A percentile compares a stretch with the other conserved stretches of the same genome.
Evolutionary conservation across 495 filamentous ascomycete genomes (phyloP).

Genomic region (Penicilliopsis zonata): DNA sequence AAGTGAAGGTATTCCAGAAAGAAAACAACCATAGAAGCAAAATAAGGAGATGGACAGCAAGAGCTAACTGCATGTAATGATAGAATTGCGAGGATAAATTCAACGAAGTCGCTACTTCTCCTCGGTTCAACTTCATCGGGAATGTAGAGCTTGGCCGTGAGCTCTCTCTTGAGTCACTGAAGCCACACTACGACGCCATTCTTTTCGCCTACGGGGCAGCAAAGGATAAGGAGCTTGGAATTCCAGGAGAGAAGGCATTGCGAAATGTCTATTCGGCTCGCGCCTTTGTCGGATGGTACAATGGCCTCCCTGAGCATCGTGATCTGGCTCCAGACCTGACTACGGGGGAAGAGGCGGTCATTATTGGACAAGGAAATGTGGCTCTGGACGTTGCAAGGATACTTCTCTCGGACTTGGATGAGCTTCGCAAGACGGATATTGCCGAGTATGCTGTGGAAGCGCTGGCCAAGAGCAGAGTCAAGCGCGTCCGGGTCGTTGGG

Average conservation of each 20-base stretch:
- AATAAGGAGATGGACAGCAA: too few species aligned
- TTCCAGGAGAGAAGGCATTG: slow-evolving; percentile 65
- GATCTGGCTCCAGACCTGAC: slow-evolving; percentile 65
- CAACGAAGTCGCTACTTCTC: slow-evolving; percentile 66
- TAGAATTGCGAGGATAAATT: slow-evolving; percentile 95
- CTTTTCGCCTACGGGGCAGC: slow-evolving; percentile 89
- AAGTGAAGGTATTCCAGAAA: slow-evolving; percentile 96
- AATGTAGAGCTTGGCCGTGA: slow-evolving; percentile 71
- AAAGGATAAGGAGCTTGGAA: slow-evolving; percentile 62
- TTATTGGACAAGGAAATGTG: slow-evolving; percentile 94
- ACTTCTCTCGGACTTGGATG: slow-evolving; percentile 59
- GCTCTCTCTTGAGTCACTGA: slow-evolving; percentile 54
- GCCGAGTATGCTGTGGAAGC: slow-evolving; percentile 67
- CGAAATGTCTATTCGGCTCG: slow-evolving; percentile 77
- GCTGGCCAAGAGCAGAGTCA: slow-evolving; percentile 61
- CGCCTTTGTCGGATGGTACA: slow-evolving; percentile 97
- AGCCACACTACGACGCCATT: slow-evolving; percentile 82
- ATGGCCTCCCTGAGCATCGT: slow-evolving; percentile 78
- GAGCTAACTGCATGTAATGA: background rate
- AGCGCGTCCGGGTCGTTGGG: slow-evolving; percentile 72
- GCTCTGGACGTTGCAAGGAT: slow-evolving; percentile 89
- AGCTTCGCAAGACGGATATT: slow-evolving; percentile 74
- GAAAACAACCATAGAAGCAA: too few species aligned
- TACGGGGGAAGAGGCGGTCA: slow-evolving; percentile 68
- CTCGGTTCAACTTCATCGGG: slow-evolving; percentile 82